Evolutionary conservation across 202 grass and related monocot species (phyloP), one percentile per base, ranked within the genome.

Genomic region (Dendrocalamus latiflorus): DNA sequence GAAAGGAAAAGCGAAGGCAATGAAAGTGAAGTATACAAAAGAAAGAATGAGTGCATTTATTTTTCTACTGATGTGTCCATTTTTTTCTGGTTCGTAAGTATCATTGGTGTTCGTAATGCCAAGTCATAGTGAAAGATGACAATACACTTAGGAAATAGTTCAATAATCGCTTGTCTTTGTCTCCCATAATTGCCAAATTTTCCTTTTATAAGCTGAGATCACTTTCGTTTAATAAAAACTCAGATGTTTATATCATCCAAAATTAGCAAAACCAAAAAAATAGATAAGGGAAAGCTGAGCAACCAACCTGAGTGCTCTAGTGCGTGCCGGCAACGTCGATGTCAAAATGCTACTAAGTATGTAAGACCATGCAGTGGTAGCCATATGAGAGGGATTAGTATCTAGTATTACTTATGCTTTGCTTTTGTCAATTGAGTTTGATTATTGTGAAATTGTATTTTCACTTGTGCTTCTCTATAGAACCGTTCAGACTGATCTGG

Each of bases 161-260:
- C 15, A 20, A 49, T 33, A 12, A 51, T 59, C 66, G 25, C 21
- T 0, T 43, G 58, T 77, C 48, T 9, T 28, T 12, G 8, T 86
- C 83, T 20, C 8, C 8, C 36, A 44, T 67, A 78, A 73, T 72
- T 39, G 76, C 13, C 33, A 5, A 39, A 8, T 3, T 36, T 67
- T 6, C 39, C 66, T 78, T 68, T 68, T 78, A 21, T 26, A 81
- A 85, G 71, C 56, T 77, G 72, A 65, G 0, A 42, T 65, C 63
- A 64, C 55, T 65, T 11, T 36, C 26, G 6, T 39, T 38, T 44
- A 39, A 18, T 65, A 65, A 16, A 54, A 45, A 22, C 1, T 42
- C 42, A 5, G 61, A 42, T 80, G 28, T 15, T 8, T 9, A 62
- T 26, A 33, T 37, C 13, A 56, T 37, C 20, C 61, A 21, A 20